These are phyloP conservation scores for Calonectria ilicicola DNA, from an alignment of 2,329 filamentous ascomycete genomes.

Conservation along the genomic window DNA sequence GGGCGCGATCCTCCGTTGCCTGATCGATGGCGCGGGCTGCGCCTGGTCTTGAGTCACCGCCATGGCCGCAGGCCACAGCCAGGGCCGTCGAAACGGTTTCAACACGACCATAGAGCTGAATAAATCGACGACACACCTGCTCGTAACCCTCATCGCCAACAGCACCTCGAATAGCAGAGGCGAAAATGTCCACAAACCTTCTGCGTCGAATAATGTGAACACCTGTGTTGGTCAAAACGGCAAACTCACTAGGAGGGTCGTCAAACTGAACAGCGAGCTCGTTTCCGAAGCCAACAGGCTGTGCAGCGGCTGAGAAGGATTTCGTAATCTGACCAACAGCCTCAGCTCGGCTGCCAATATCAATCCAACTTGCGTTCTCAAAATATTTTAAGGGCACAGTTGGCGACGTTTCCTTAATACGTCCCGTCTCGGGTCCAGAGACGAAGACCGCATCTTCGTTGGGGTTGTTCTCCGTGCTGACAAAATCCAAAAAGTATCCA, in stretches of 20 bases:
- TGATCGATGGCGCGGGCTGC: constrained; percentile 85
- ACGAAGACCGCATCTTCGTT: constrained; percentile 80
- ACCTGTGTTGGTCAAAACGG: constrained; percentile 90
- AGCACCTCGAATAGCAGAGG: constrained; percentile 79
- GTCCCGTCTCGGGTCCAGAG: constrained; percentile 87
- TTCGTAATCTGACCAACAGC: constrained; percentile 82
- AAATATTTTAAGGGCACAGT: constrained; percentile 71
- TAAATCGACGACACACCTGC: constrained; percentile 84
- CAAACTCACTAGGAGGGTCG: constrained; percentile 82
- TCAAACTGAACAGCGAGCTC: constrained; percentile 98
- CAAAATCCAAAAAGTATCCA: constrained; percentile 91
- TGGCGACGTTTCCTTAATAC: constrained; percentile 74
- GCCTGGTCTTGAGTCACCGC: constrained; percentile 78
- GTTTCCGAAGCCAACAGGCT: constrained; percentile 88
- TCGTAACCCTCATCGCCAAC: constrained; percentile 85
- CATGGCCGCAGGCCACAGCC: constrained; percentile 95
- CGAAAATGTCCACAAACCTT: constrained; percentile 92
- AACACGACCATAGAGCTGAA: constrained; percentile 85
- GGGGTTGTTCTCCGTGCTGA: constrained; percentile 71
- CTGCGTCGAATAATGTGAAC: constrained; percentile 87
- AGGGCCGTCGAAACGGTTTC: constrained; percentile 92
- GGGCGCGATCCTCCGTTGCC: constrained; percentile 85
- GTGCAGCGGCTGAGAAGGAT: constrained; percentile 75
- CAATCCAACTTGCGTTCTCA: constrained; percentile 85
- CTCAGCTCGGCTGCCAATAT: constrained; percentile 78